These are phyloP conservation scores for Aspergillus fijiensis DNA, from an alignment of 2,329 filamentous ascomycete species.

Conservation along the genomic window DNA sequence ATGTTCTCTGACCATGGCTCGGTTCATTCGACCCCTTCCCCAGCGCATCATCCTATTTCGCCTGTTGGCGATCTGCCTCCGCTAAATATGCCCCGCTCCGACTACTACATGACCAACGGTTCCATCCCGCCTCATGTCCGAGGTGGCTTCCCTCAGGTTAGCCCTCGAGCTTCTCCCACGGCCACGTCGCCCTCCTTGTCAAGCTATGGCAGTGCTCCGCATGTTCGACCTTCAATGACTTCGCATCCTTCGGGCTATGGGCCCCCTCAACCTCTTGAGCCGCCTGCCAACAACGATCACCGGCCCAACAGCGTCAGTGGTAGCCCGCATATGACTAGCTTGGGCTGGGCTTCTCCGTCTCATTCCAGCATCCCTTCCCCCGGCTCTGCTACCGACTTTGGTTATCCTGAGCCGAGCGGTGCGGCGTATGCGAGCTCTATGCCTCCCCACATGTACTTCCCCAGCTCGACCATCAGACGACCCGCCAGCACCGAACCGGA, in stretches of 20 bases:
- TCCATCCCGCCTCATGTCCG: conserved; percentile 81
- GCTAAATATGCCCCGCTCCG: conserved; percentile 68
- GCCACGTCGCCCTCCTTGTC: conserved; percentile 65
- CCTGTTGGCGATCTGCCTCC: conserved; percentile 72
- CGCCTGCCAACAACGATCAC: conserved; percentile 73
- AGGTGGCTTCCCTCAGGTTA: conserved; percentile 68
- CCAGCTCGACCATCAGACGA: conserved; percentile 65
- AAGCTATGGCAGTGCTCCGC: conserved; percentile 54
- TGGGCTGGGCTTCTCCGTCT: conserved; percentile 84
- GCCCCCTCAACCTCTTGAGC: conserved; percentile 81
- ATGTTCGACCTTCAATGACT: conserved; percentile 63
- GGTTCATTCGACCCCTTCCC: conserved; percentile 69
- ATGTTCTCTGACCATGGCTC: conserved; percentile 48
- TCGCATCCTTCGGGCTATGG: conserved; percentile 82
- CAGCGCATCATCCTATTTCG: conserved; percentile 76
- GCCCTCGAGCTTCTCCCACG: conserved; percentile 64
- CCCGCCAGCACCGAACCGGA: conserved; percentile 74
- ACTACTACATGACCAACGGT: conserved; percentile 78
- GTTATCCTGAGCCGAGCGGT: conserved; percentile 72
- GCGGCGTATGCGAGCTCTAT: conserved; percentile 48
- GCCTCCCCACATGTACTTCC: conserved; percentile 69
- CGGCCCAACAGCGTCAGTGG: conserved; percentile 72
- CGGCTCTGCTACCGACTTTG: conserved; percentile 69
- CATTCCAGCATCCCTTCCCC: conserved; percentile 73
- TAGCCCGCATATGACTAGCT: conserved; percentile 79